These are phyloP conservation scores for Phyllosticta ampelicida DNA, from an alignment of 2,329 filamentous ascomycete species.

Conservation along the genomic window DNA sequence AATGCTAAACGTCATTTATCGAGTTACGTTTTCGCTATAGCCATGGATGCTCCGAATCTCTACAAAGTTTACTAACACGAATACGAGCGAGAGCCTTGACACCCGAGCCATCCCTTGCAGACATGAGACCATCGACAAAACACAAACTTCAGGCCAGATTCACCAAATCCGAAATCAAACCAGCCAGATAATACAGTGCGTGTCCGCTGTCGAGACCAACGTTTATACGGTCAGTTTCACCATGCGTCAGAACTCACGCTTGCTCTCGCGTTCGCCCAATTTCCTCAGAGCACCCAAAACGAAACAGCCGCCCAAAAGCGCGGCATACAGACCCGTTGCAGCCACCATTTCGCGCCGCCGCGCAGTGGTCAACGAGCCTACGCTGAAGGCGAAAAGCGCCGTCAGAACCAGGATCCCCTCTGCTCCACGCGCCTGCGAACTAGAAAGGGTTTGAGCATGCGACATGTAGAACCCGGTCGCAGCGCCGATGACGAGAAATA, in stretches of 20 bases:
- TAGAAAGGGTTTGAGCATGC: slow-evolving; percentile 8
- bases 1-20: background rate
- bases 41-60: background rate
- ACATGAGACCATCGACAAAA: background rate
- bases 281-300: background rate
- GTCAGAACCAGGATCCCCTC: slow-evolving; percentile 12
- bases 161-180: background rate
- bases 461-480: slow-evolving; percentile 15
- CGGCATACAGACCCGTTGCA: slow-evolving; percentile 18
- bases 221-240: background rate
- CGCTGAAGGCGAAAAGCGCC: slow-evolving; percentile 16
- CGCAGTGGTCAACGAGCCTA: slow-evolving; percentile 15
- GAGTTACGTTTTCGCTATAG: background rate
- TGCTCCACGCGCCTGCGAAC: slow-evolving; percentile 8
- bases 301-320: slow-evolving; percentile 18
- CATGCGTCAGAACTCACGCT: background rate
- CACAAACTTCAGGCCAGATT: background rate
- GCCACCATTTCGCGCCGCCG: slow-evolving; percentile 18
- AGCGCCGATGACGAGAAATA: slow-evolving; percentile 16
- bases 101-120: background rate
- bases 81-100: background rate
- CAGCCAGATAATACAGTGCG: background rate
- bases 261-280: background rate
- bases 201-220: background rate
- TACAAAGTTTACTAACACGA: background rate